Evolutionary conservation across 345 rosid species (phyloP).

Genomic region (Brassica carinata): DNA sequence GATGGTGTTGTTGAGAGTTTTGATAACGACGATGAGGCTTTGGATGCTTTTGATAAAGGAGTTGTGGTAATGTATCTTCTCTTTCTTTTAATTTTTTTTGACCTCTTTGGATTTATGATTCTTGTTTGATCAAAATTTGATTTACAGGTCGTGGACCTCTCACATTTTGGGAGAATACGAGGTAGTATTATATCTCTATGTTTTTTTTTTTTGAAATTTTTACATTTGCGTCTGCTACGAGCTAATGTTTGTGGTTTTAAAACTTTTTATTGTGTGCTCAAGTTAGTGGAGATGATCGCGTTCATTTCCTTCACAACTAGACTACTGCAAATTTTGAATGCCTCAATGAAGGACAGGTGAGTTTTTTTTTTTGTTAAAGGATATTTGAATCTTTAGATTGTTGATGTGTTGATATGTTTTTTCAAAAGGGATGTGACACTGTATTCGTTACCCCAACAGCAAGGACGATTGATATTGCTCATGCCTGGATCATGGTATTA

Average conservation of each 20-base stretch:
- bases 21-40: conserved; percentile 82
- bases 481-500: conserved; percentile 86
- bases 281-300: conserved; percentile 95
- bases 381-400: neutral
- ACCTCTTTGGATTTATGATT: neutral
- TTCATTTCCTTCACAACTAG: conserved; percentile 91
- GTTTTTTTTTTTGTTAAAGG: neutral
- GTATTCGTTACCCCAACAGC: conserved; percentile 91
- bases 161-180: conserved; percentile 88
- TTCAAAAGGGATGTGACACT: conserved; percentile 85
- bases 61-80: conserved; percentile 51
- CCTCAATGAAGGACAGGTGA: conserved; percentile 78
- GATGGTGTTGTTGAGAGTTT: conserved; percentile 77
- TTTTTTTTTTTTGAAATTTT: too few species aligned
- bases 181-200: conserved; percentile 54
- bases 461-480: conserved; percentile 80
- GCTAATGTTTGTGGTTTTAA: too few species aligned
- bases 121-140: conserved; percentile 5
- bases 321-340: conserved; percentile 84
- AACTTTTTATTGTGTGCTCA: too few species aligned
- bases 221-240: too few species aligned
- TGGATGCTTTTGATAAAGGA: conserved; percentile 69
- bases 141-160: conserved; percentile 66
- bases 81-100: neutral
- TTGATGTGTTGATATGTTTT: conserved; percentile 35